phyloP scores from a whole-genome alignment of 2,329 filamentous ascomycete genomes.

The Pestalotiopsis fici region DNA sequence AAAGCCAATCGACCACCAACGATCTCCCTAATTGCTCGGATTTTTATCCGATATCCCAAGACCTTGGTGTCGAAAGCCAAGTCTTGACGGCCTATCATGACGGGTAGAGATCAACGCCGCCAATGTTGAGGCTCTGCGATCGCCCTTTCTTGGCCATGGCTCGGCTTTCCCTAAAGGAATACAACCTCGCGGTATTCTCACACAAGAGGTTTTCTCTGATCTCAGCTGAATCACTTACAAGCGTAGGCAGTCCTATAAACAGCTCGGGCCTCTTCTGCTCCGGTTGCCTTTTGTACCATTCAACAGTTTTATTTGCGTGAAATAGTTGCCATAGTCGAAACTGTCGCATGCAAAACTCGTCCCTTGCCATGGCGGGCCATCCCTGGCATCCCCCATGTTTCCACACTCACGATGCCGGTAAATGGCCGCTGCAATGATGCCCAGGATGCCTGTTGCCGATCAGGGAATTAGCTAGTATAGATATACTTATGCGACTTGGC shows the following conservation, averaged over 20 bases:
- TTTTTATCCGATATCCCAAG: background rate
- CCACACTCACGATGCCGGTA: background rate
- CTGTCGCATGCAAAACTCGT: background rate
- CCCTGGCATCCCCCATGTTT: background rate
- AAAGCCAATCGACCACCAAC: background rate
- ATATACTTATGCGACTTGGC: background rate
- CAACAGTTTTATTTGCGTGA: background rate
- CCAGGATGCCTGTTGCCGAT: constrained; percentile 1
- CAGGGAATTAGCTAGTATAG: background rate
- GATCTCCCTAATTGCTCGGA: background rate
- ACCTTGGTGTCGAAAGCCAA: background rate
- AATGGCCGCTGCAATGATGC: background rate
- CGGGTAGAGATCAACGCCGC: background rate
- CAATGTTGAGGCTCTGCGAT: constrained; percentile 5
- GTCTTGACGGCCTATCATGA: background rate
- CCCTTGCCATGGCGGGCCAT: background rate
- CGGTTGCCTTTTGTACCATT: background rate
- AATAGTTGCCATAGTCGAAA: background rate
- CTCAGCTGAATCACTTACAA: background rate
- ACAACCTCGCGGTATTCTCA: background rate
- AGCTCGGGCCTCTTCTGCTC: background rate
- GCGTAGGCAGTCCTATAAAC: background rate
- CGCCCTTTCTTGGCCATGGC: background rate
- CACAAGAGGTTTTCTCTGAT: background rate
- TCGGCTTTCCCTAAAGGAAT: background rate